Conservation (phyloP, 2,329 filamentous ascomycete species). For the Aspergillus sergii region DNA sequence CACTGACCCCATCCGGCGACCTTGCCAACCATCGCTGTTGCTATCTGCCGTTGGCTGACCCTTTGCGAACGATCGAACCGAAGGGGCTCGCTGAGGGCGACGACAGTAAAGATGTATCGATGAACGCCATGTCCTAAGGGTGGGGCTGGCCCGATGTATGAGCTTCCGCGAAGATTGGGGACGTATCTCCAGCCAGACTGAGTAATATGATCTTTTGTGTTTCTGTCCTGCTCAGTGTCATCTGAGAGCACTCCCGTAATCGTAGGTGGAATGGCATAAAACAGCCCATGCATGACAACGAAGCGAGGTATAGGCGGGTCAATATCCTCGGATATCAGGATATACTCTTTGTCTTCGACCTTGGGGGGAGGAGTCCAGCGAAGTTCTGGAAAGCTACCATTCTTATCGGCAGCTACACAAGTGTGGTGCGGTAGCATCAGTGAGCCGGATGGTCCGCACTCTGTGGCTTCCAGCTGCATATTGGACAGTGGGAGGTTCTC, state of each 20-base stretch:
- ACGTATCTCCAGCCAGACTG: slow-evolving; percentile 32
- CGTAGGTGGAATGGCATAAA: slow-evolving; percentile 33
- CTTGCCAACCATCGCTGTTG: slow-evolving; percentile 30
- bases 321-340: slow-evolving; percentile 35
- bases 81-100: slow-evolving; percentile 31
- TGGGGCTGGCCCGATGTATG: slow-evolving; percentile 32
- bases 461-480: background rate
- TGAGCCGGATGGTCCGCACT: background rate
- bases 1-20: slow-evolving; percentile 20
- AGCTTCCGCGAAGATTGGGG: slow-evolving; percentile 24
- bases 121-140: slow-evolving; percentile 35
- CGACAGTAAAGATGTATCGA: slow-evolving; percentile 36
- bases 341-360: slow-evolving; percentile 14
- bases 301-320: slow-evolving; percentile 32
- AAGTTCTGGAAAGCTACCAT: background rate
- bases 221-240: slow-evolving; percentile 20
- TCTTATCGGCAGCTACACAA: background rate
- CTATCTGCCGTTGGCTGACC: slow-evolving; percentile 30
- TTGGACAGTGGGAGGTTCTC: background rate
- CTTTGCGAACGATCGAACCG: slow-evolving; percentile 20
- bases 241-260: slow-evolving; percentile 16
- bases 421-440: background rate
- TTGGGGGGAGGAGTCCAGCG: background rate
- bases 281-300: slow-evolving; percentile 25
- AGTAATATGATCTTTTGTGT: slow-evolving; percentile 21